phyloP scores from a whole-genome alignment of 2,329 filamentous ascomycete species.

The Pseudogymnoascus sp. region DNA sequence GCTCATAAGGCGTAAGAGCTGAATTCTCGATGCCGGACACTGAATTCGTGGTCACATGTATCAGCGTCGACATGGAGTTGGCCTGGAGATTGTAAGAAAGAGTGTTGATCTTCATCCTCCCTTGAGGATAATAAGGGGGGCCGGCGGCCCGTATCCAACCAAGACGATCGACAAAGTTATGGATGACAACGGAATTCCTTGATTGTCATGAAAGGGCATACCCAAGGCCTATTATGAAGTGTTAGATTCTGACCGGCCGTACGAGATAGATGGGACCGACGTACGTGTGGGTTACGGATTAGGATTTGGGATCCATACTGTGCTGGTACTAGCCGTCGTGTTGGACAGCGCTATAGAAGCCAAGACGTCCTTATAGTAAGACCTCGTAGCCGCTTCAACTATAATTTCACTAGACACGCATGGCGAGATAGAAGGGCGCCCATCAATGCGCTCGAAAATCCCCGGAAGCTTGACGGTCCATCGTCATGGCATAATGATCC shows the following conservation, averaged over 20 bases:
- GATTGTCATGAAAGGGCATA: neutral
- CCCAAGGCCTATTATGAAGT: neutral
- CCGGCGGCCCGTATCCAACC: constrained; percentile 3
- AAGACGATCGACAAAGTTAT: neutral
- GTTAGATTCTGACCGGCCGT: neutral
- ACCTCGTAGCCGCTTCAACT: neutral
- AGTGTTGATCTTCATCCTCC: neutral
- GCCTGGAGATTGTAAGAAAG: neutral
- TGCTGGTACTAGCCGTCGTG: neutral
- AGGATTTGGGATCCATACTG: neutral
- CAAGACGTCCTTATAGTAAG: neutral
- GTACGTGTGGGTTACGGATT: constrained; percentile 4
- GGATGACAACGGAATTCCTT: neutral
- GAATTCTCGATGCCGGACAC: neutral
- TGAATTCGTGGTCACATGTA: neutral
- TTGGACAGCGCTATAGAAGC: neutral
- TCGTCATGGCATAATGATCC: neutral
- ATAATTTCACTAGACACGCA: neutral
- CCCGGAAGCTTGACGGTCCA: neutral
- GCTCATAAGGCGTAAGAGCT: neutral
- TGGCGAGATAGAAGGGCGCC: neutral
- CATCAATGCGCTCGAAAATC: constrained; percentile 1
- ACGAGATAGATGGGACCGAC: neutral
- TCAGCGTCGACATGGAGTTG: neutral
- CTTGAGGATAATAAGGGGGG: neutral